Evolutionary conservation across 495 filamentous ascomycete species (phyloP).

Genomic region (Tuber melanosporum): DNA sequence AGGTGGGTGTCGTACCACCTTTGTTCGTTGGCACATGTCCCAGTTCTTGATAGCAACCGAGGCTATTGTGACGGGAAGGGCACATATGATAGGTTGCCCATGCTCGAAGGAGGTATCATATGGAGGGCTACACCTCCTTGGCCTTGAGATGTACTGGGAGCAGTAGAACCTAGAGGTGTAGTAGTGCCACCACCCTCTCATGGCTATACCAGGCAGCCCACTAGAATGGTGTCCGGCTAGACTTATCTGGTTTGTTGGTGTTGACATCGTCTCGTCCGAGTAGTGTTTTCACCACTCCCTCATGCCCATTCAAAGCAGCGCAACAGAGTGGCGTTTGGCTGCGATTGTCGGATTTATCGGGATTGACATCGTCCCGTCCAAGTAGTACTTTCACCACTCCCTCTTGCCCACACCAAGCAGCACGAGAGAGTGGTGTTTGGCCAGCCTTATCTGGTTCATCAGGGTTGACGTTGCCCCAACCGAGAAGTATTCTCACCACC

Average conservation of each 20-base stretch:
- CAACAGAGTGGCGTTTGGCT: background rate
- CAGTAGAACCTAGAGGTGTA: background rate
- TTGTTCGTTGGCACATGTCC: too few relatives aligned
- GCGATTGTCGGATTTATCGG: background rate
- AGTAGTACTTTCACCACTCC: background rate
- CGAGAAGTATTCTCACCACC: background rate
- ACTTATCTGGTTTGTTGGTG: background rate
- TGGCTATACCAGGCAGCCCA: background rate
- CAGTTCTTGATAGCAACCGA: background rate
- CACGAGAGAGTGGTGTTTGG: background rate
- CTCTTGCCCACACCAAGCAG: background rate
- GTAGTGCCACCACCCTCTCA: background rate
- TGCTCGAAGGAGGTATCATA: background rate
- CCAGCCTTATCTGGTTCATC: background rate
- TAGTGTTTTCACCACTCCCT: background rate
- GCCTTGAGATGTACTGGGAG: background rate
- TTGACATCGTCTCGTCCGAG: background rate
- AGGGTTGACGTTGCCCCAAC: background rate
- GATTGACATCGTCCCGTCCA: background rate
- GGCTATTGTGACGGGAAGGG: background rate
- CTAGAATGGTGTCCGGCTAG: background rate
- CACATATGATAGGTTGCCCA: background rate
- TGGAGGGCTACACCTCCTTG: background rate
- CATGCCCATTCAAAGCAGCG: background rate
- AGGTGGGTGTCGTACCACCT: too few relatives aligned